These are phyloP conservation scores for Grigorovia humatica DNA, from an alignment of 805 yeast species.

Conservation along the genomic window DNA sequence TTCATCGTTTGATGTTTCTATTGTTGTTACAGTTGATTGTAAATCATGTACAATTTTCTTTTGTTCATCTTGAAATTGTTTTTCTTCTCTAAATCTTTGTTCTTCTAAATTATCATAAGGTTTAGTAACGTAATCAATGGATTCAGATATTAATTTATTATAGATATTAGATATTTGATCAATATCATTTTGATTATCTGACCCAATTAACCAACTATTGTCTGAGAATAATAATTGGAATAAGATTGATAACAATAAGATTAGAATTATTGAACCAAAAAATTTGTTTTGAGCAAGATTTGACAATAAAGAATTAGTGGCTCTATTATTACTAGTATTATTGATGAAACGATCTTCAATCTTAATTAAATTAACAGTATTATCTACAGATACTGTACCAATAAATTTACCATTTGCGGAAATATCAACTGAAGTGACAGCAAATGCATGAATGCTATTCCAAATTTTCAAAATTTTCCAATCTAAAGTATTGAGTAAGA, in stretches of 20 bases:
- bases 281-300: not conserved
- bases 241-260: not conserved
- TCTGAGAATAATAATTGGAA: not conserved
- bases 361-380: slow-evolving; percentile 52
- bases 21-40: not conserved
- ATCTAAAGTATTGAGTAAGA: slow-evolving; percentile 41
- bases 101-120: not conserved
- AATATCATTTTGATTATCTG: no score
- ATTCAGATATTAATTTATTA: not conserved
- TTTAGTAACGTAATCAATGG: no score
- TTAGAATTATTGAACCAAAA: not conserved
- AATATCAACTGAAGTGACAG: slow-evolving; percentile 62
- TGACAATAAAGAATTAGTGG: no score
- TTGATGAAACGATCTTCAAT: slow-evolving; percentile 17
- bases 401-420: slow-evolving; percentile 56
- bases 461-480: slow-evolving; percentile 42
- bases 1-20: no score
- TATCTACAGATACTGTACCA: slow-evolving; percentile 72
- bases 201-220: not conserved
- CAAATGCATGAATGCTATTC: slow-evolving; percentile 63
- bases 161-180: no score
- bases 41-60: not conserved
- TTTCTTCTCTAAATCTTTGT: not conserved
- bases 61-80: not conserved
- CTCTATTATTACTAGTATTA: not conserved